Percentiles rank a stretch among this genome's conserved stretches.
phyloP scores from a whole-genome alignment of 305 asterid species.

The Solanum hybrid region DNA sequence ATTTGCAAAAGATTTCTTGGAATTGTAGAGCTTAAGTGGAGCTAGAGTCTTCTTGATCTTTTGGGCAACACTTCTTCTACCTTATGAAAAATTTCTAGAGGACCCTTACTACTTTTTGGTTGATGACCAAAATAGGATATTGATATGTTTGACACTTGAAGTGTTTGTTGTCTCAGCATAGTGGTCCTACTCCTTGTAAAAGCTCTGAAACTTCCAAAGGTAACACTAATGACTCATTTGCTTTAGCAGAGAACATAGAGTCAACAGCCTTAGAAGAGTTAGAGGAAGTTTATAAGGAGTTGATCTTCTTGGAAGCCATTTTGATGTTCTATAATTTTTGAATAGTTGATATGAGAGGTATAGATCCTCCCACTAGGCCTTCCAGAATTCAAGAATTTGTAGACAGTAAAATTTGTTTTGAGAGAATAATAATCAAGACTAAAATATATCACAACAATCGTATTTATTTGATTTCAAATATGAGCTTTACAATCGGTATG shows the following conservation, averaged over 20 bases:
- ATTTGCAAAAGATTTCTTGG: not conserved
- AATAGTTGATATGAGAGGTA: not conserved
- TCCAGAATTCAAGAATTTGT: not conserved
- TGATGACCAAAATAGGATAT: not conserved
- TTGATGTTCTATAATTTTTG: not conserved
- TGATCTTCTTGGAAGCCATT: not conserved
- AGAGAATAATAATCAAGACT: not conserved
- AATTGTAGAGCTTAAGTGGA: not conserved
- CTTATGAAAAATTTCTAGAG: not conserved
- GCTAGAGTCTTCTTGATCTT: not conserved
- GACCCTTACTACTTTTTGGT: not conserved
- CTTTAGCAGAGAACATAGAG: not conserved
- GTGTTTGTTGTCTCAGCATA: not conserved
- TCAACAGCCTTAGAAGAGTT: not conserved
- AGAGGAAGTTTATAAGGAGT: not conserved
- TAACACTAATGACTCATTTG: not conserved
- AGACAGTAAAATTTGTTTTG: not conserved
- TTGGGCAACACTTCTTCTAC: not conserved
- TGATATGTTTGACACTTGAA: too few relatives aligned
- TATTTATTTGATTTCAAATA: too few relatives aligned
- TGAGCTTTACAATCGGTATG: not conserved
- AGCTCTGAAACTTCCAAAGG: not conserved
- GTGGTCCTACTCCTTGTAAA: not conserved
- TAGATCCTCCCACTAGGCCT: not conserved
- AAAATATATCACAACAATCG: too few relatives aligned